Base-by-base conservation (phyloP, 2,329 filamentous ascomycete genomes). In the Bertia moriformis region DNA sequence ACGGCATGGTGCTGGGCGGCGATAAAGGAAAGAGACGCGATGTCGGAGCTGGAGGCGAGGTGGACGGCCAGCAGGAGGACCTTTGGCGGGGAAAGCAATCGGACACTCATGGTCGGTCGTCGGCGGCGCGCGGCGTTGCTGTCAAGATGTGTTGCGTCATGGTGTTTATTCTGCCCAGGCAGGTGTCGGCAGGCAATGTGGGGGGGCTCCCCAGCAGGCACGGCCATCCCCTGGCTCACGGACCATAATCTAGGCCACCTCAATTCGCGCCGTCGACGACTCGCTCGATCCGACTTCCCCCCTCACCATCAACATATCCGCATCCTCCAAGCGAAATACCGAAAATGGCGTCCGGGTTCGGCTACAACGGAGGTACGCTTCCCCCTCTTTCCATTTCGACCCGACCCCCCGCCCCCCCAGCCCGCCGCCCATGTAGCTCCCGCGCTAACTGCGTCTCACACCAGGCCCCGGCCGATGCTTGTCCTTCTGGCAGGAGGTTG, bases 401-500 rank as follows among this genome's bases (percentile, higher is more conserved):
- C 42, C 22, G 38, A 32, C 24, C 17, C 22, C 30, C 19, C 27
- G 45, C 47, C 41, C 49, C 42, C 37, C 40, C 44, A 46, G 49
- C 41, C 39, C 41, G 38, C 36, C 30, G 40, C 37, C 14, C 4
- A n/a, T 14, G 22, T 20, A 22, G 17, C 35, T 22, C 15, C 7
- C 32, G 14, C 14, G 33, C 42, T 18, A 19, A 38, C 42, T 47
- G 35, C 19, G 4, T 32, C 15, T 37, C 43, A 4, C n/a, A n/a
- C n/a, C 50, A 78, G 73, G 73, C 52, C 69, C 73, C 45, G 67
- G 66, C 50, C 84, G 89, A 62, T 98, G 91, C 78, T 96, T 94
- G 69, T 85, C 88, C 57, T 98, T 95, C 76, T 98, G 91, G 91
- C 91, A 98, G 67, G 91, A 98, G 65, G 78, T 96, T 48, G 83